Evolutionary conservation across 179 eudicot species (phyloP).

Genomic region (Heliamphora pulchella): DNA sequence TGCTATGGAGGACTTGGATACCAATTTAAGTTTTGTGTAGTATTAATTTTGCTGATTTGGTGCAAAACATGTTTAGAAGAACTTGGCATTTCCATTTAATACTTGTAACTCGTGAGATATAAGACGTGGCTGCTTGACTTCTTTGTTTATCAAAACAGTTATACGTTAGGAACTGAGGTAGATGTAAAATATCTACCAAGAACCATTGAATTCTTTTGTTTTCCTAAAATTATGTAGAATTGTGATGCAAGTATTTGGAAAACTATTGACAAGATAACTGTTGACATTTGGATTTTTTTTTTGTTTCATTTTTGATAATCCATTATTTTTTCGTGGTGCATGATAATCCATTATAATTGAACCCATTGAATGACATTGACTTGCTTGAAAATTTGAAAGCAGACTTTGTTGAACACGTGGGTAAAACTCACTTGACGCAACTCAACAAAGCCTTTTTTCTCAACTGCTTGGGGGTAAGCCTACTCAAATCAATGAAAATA

Average conservation of each 20-base stretch:
- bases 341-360: not conserved
- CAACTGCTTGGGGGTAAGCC: not conserved
- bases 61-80: not conserved
- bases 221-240: not conserved
- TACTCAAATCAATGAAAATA: not conserved
- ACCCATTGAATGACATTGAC: not conserved
- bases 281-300: not conserved
- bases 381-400: not conserved
- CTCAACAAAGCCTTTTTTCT: not conserved
- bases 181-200: not conserved
- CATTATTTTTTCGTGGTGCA: not conserved
- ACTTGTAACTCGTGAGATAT: not conserved
- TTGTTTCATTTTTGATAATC: not conserved
- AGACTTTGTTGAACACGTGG: constrained; percentile 8
- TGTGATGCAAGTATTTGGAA: not conserved
- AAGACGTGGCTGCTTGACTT: not conserved
- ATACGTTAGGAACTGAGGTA: not conserved
- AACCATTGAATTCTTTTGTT: not conserved
- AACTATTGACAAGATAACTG: not conserved
- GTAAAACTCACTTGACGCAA: not conserved
- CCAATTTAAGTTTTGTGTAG: not conserved
- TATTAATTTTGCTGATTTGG: not conserved
- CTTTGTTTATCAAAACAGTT: not conserved
- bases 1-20: not conserved
- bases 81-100: not conserved